Evolutionary conservation across 2,329 filamentous ascomycete genomes (phyloP), one percentile per base, ranked within the genome.

Genomic region (Calonectria henricotiae): DNA sequence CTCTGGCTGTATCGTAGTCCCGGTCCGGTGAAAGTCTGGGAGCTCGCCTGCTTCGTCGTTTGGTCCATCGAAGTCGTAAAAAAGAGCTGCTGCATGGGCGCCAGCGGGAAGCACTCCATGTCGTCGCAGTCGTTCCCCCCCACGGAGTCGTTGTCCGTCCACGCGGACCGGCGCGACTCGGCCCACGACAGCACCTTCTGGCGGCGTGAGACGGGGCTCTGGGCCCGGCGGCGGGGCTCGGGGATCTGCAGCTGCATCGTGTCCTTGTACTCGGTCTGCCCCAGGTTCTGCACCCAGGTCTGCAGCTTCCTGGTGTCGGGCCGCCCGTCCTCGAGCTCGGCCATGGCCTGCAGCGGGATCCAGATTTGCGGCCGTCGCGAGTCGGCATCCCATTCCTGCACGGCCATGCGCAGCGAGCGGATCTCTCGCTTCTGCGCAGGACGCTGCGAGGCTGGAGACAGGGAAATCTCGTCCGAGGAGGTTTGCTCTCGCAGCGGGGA

Each of bases 251-350:
- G 77, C 58, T 81, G 82, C 77, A 86, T 81, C 47, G 88, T 84
- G 58, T 84, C 84, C 47, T 83, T 81, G 72, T 87, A 84, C 27
- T 82, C 72, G 32, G 84, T 81, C 63, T 87, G 83, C 69, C 86
- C 86, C 55, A 86, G 83, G 71, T 89, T 88, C 77, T 89, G 86
- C 30, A 85, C 84, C 87, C 87, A 89, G 4, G 85, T 87, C 68
- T 87, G 86, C 49, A 89, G 73, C 67, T 81, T 82, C 37, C 86
- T 81, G 47, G 82, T 80, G 73, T 88, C 82, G 60, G 83, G 77
- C 23, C 82, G 79, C 15, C 83, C 84, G 13, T 79, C 73, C 0
- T 80, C 78, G 55, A 81, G 81, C n/a, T 83, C 63, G 7, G 86
- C 86, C 81, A 89, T 86, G 51, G 78, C 80, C 58, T 84, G 81